These are phyloP conservation scores for Ciborinia camelliae DNA, from an alignment of 2,329 filamentous ascomycete genomes.

Conservation along the genomic window DNA sequence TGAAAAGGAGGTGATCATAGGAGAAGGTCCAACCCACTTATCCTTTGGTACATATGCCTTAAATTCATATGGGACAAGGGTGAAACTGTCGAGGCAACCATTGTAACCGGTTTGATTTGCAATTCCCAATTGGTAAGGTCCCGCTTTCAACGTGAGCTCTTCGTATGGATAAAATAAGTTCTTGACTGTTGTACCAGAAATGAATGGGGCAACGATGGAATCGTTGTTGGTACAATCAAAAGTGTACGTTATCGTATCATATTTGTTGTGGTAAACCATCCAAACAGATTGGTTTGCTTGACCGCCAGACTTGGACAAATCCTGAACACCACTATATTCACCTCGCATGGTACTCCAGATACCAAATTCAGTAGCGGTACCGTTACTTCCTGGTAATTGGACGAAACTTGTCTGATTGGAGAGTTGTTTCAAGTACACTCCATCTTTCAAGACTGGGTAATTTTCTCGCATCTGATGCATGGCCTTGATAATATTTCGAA, in stretches of 20 bases:
- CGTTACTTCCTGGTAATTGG: slow-evolving; percentile 50
- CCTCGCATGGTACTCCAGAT: slow-evolving; percentile 59
- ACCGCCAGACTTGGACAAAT: slow-evolving; percentile 44
- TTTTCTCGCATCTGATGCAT: slow-evolving; percentile 58
- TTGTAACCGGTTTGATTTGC: slow-evolving; percentile 47
- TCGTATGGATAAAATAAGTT: slow-evolving; percentile 63
- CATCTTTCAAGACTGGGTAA: slow-evolving; percentile 58
- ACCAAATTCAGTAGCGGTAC: slow-evolving; percentile 52
- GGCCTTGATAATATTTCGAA: slow-evolving; percentile 58
- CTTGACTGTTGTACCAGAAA: slow-evolving; percentile 52
- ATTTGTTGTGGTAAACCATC: slow-evolving; percentile 51
- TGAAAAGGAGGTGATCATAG: slow-evolving; percentile 53
- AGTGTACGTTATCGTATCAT: slow-evolving; percentile 48
- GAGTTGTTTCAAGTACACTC: slow-evolving; percentile 52
- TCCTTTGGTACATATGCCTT: slow-evolving; percentile 54
- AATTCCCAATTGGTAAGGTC: slow-evolving; percentile 46
- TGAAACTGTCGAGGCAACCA: slow-evolving; percentile 56
- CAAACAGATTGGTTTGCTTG: slow-evolving; percentile 47
- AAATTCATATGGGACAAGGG: slow-evolving; percentile 52
- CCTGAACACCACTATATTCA: slow-evolving; percentile 49
- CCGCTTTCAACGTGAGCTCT: slow-evolving; percentile 48
- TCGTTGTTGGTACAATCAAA: slow-evolving; percentile 52
- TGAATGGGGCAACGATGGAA: slow-evolving; percentile 55
- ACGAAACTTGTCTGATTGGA: slow-evolving; percentile 55
- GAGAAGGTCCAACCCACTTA: slow-evolving; percentile 49